phyloP scores from a whole-genome alignment of 139 green algal genomes.

The Chlamydomonas incerta region DNA sequence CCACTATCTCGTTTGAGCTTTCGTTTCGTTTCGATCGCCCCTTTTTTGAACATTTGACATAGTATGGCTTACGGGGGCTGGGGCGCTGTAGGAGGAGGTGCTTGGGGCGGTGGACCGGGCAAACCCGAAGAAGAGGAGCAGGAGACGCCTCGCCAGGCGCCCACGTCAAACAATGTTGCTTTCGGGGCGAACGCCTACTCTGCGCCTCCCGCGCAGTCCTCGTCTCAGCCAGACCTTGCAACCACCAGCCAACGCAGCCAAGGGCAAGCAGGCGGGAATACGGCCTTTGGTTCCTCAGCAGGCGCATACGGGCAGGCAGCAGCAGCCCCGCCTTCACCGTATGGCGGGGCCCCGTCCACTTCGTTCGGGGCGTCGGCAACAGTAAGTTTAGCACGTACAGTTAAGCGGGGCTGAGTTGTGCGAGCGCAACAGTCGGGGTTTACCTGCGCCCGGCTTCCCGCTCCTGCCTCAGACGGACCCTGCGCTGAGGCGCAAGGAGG shows the following conservation, averaged over 20 bases:
- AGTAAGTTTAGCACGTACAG: too few relatives aligned
- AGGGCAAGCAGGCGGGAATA: not conserved
- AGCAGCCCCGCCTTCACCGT: not conserved
- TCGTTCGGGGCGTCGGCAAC: too few relatives aligned
- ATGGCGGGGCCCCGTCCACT: too few relatives aligned
- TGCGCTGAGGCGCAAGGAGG: constrained; percentile 46
- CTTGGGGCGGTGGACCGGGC: not conserved
- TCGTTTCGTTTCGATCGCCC: not conserved
- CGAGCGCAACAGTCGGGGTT: too few relatives aligned
- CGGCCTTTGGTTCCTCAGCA: not conserved
- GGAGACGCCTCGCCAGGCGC: not conserved
- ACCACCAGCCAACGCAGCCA: constrained; percentile 4
- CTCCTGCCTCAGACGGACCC: not conserved
- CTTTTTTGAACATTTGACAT: too few relatives aligned
- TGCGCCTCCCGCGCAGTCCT: not conserved
- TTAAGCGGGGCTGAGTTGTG: too few relatives aligned
- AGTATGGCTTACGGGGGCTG: constrained; percentile 5
- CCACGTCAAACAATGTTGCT: too few relatives aligned
- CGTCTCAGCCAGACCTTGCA: not conserved
- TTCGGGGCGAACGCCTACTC: not conserved
- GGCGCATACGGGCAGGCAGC: constrained; percentile 7
- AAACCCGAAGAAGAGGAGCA: not conserved
- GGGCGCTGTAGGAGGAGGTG: constrained; percentile 15
- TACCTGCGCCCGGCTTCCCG: too few relatives aligned
- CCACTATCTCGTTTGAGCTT: too few relatives aligned